Evolutionary conservation across 805 yeast species (phyloP).

Genomic region (Barnettozyma salicaria): DNA sequence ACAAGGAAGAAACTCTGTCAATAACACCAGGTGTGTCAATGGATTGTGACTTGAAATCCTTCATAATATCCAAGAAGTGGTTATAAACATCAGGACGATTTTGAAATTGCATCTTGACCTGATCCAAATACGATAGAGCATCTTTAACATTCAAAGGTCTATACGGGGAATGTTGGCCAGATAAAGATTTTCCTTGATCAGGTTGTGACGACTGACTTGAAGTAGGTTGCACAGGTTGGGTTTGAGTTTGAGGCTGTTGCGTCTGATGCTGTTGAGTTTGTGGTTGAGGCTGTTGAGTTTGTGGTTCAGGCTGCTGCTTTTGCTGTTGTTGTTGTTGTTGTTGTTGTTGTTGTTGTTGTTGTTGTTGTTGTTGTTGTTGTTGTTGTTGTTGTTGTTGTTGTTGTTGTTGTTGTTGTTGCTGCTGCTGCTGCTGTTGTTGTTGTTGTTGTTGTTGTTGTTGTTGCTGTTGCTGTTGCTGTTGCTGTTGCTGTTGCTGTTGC

Average conservation of each 20-base stretch:
- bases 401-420: no score
- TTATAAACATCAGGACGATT: constrained; percentile 94
- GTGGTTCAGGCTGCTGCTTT: not conserved
- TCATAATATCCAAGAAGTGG: constrained; percentile 95
- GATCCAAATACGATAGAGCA: constrained; percentile 91
- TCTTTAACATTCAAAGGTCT: constrained; percentile 92
- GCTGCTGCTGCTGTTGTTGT: no score
- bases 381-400: no score
- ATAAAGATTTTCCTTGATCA: constrained; percentile 22
- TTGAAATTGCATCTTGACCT: constrained; percentile 88
- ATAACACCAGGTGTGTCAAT: constrained; percentile 99
- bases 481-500: no score
- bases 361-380: no score
- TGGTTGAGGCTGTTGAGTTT: not conserved
- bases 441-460: no score
- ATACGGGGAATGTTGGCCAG: constrained; percentile 31
- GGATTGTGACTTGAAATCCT: constrained; percentile 92
- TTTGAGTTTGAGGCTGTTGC: constrained; percentile 25
- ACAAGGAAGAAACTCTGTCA: constrained; percentile 85
- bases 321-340: not conserved
- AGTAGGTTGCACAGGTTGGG: constrained; percentile 16
- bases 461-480: no score
- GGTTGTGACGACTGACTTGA: constrained; percentile 18
- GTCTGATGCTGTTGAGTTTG: not conserved
- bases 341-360: no score